A percentile compares a stretch with the other conserved stretches of the same genome.
These are phyloP conservation scores for Alloteropsis semialata DNA, from an alignment of 176 grass and related monocot genomes.

Conservation along the genomic window DNA sequence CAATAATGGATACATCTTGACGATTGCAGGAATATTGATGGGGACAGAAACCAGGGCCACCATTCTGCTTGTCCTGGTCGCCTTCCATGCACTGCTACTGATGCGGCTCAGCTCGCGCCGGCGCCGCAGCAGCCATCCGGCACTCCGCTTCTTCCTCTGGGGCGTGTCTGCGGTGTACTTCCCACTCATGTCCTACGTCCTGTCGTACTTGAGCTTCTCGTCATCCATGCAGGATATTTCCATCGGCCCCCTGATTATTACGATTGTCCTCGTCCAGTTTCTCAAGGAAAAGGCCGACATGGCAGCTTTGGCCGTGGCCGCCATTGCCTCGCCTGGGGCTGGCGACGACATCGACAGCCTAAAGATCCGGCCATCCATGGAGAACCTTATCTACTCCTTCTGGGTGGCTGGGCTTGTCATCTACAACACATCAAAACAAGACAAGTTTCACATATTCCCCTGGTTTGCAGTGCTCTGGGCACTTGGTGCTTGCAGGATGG, in stretches of 20 bases:
- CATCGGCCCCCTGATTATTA: no score
- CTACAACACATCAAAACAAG: background rate
- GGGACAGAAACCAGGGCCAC: background rate
- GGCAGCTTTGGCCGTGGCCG: background rate
- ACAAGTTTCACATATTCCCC: no score
- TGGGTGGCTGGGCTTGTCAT: background rate
- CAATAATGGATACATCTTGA: no score
- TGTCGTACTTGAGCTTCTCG: background rate
- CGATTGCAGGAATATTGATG: no score
- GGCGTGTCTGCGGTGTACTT: background rate
- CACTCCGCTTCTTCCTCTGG: background rate
- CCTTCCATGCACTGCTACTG: background rate
- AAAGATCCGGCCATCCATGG: background rate
- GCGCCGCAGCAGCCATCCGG: background rate
- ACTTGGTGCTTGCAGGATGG: background rate
- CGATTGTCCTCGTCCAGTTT: background rate
- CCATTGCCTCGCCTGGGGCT: background rate
- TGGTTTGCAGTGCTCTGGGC: no score
- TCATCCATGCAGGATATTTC: no score
- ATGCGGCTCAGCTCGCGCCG: background rate
- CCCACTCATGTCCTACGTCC: background rate
- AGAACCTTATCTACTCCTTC: background rate
- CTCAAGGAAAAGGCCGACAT: background rate
- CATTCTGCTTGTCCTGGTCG: background rate
- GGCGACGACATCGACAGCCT: background rate